Evolutionary conservation across 1,139 yeast species (phyloP).

Genomic region (Yamadazyma taylorii): DNA sequence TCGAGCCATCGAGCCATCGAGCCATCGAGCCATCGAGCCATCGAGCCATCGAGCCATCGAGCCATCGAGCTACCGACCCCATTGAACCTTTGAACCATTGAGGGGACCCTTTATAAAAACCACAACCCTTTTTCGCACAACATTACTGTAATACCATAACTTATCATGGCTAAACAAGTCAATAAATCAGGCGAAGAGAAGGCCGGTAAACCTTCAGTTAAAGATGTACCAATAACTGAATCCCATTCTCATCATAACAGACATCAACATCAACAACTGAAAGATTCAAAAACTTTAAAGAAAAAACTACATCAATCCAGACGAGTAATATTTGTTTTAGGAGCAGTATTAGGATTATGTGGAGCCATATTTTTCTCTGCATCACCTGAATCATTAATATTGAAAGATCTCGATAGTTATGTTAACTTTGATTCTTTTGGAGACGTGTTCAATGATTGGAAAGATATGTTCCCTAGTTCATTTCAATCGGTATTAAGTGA

Average conservation of each 20-base stretch:
- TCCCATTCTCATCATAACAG: conserved; percentile 1
- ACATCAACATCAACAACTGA: not conserved
- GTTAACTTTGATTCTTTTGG: conserved; percentile 54
- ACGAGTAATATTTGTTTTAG: conserved; percentile 49
- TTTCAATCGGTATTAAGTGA: conserved; percentile 62
- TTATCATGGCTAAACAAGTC: conserved; percentile 10
- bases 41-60: no score
- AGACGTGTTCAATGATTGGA: conserved; percentile 54
- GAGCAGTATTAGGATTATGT: conserved; percentile 69
- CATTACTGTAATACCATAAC: no score
- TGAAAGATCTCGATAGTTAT: conserved; percentile 51
- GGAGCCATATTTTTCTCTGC: conserved; percentile 65
- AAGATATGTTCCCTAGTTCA: conserved; percentile 64
- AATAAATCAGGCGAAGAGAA: conserved; percentile 2
- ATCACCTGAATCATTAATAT: conserved; percentile 39
- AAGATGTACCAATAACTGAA: conserved; percentile 7
- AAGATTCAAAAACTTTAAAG: conserved; percentile 17
- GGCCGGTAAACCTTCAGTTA: not conserved
- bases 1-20: no score
- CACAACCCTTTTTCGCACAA: not conserved
- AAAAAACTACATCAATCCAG: conserved; percentile 39
- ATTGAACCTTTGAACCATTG: no score
- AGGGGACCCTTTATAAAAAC: no score
- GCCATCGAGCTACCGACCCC: no score
- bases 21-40: no score